These are phyloP conservation scores for Fusarium compactum DNA, from an alignment of 2,329 filamentous ascomycete genomes.

Conservation along the genomic window DNA sequence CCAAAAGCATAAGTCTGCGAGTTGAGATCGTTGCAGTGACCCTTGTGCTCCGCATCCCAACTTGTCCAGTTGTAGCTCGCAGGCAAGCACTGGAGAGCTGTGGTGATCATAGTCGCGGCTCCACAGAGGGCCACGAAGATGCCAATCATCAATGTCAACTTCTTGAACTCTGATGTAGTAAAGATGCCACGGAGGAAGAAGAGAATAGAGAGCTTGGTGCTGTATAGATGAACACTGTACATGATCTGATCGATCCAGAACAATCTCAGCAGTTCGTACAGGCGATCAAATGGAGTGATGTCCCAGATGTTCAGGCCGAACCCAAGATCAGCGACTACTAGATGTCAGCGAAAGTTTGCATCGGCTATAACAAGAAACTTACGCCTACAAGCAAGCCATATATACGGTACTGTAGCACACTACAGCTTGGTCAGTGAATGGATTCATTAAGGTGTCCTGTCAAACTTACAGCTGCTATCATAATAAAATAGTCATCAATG, in stretches of 20 bases:
- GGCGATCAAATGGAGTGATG: constrained; percentile 21
- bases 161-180: constrained; percentile 22
- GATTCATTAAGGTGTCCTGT: too few relatives aligned
- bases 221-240: constrained; percentile 41
- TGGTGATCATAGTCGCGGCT: constrained; percentile 30
- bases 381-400: constrained; percentile 29
- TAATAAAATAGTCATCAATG: constrained; percentile 28
- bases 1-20: constrained; percentile 39
- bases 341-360: not conserved
- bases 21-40: constrained; percentile 37
- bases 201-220: constrained; percentile 37
- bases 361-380: not conserved
- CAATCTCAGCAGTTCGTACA: constrained; percentile 33
- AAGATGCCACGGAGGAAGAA: constrained; percentile 35
- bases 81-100: constrained; percentile 31
- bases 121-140: constrained; percentile 25
- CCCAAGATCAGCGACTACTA: constrained; percentile 30
- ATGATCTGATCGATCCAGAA: constrained; percentile 43
- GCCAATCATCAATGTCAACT: constrained; percentile 10
- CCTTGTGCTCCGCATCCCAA: constrained; percentile 34
- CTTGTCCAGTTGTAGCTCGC: constrained; percentile 33
- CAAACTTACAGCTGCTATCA: constrained; percentile 29
- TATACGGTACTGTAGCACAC: constrained; percentile 34
- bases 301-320: constrained; percentile 38
- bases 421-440: not conserved